Evolutionary conservation across 2,329 filamentous ascomycete genomes (phyloP).

Genomic region (Thielaviopsis ethacetica): DNA sequence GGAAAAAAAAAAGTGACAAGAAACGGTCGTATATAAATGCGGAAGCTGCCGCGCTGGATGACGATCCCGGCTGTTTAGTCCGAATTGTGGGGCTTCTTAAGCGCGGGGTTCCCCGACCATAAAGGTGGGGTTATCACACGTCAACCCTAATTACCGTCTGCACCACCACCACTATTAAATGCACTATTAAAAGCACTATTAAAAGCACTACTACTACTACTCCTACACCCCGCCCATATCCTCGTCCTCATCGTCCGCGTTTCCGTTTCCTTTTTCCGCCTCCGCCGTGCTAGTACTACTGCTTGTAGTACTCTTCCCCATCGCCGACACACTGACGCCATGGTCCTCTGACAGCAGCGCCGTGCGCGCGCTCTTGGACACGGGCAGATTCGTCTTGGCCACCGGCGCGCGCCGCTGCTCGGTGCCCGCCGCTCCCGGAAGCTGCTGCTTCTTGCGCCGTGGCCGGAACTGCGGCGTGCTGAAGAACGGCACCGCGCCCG

Average conservation of each 20-base stretch:
- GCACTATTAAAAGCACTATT: too few species aligned
- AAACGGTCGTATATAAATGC: too few species aligned
- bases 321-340: slow-evolving; percentile 7
- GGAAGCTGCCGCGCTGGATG: too few species aligned
- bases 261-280: background rate
- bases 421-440: background rate
- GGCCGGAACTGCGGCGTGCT: slow-evolving; percentile 9
- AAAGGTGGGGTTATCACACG: too few species aligned
- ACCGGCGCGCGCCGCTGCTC: background rate
- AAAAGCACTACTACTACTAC: too few species aligned
- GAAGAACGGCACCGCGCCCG: slow-evolving; percentile 7
- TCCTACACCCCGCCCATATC: slow-evolving; percentile 6
- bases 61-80: too few species aligned
- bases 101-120: slow-evolving; percentile 10
- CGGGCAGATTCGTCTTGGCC: slow-evolving; percentile 6
- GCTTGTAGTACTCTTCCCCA: background rate
- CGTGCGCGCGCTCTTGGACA: slow-evolving; percentile 5
- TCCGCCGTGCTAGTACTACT: too few species aligned
- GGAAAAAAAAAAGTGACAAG: too few species aligned
- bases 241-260: background rate
- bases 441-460: slow-evolving; percentile 7
- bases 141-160: too few species aligned
- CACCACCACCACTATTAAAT: too few species aligned
- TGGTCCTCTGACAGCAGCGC: slow-evolving; percentile 10
- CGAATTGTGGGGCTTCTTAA: slow-evolving; percentile 3